Evolutionary conservation across 257 asterid genomes (phyloP), one percentile per base, ranked within the genome.

Genomic region (Cinchona pubescens): DNA sequence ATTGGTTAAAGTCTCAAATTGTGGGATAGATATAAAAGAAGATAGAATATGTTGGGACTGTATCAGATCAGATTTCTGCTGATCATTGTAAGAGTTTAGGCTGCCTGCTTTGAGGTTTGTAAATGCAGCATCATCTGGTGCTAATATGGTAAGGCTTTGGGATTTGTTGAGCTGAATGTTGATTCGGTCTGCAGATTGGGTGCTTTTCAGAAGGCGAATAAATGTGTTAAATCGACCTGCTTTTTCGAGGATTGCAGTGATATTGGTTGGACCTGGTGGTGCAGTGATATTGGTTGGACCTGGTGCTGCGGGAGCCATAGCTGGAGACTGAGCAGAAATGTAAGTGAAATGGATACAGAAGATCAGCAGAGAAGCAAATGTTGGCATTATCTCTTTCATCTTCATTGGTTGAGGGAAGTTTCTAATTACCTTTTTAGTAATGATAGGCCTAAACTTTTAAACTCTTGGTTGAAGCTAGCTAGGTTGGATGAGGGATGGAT

Each of bases 41-140:
- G 90, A 88, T 71, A 88, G 78, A 67, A 81, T 79, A 63, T 86
- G n/a, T n/a, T n/a, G 90, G 71, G 84, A 88, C 42, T 88, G 88
- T 12, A 88, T 49, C 5, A 88, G 82, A 5, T 86, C 86, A 45
- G 77, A 29, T 58, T 88, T 83, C 67, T 83, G 86, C 71, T 86
- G 75, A 25, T 80, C 87, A 1, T 76, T 74, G 56, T 85, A 78
- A 5, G 90, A 71, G 79, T 89, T 89, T 5, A 89, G 82, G 3
- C 74, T 66, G 66, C 90, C 91, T 18, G 76, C 7, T 77, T 82
- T 82, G 79, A 87, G 88, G 60, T 25, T 77, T 40, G 85, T 40
- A 66, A 89, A 89, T 10, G 94, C 83, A 34, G 37, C 45, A 45
- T 88, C 92, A 5, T 82, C 25, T 3, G 90, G 92, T 21, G 87